Evolutionary conservation across 2,329 filamentous ascomycete genomes (phyloP).

Genomic region (Colletotrichum sojae): DNA sequence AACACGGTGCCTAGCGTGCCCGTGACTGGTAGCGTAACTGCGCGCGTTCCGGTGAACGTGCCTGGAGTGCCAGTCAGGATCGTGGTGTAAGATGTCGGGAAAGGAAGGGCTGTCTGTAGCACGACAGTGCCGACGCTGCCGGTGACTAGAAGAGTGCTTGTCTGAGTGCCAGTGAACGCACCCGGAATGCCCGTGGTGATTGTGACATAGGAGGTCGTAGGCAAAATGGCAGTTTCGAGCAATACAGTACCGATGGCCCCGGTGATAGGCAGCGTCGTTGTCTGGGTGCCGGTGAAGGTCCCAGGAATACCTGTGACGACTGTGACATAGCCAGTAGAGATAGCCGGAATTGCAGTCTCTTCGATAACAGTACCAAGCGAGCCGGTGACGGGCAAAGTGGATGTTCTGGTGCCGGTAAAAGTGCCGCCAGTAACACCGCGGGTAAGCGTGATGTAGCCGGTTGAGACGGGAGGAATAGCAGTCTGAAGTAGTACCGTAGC

Average conservation of each 20-base stretch:
- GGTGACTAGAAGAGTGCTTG: background rate
- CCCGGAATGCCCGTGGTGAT: background rate
- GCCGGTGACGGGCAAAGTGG: background rate
- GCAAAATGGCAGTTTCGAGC: background rate
- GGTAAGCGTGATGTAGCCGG: background rate
- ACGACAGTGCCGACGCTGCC: constrained; percentile 1
- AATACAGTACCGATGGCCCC: constrained; percentile 1
- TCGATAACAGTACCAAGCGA: background rate
- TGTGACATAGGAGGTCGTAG: background rate
- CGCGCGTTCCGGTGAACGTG: constrained; percentile 1
- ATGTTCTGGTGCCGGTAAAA: background rate
- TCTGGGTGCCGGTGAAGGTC: constrained; percentile 7
- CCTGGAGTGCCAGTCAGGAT: background rate
- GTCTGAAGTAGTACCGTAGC: constrained; percentile 7
- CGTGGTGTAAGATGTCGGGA: constrained; percentile 4
- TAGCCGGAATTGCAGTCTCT: background rate
- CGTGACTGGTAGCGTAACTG: background rate
- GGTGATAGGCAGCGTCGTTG: background rate
- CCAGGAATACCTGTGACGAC: constrained; percentile 11
- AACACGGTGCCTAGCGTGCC: background rate
- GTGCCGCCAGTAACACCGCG: background rate
- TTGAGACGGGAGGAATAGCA: background rate
- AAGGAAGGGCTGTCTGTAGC: constrained; percentile 8
- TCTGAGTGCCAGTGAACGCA: background rate
- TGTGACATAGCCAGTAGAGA: constrained; percentile 6